Percentiles rank a stretch among this genome's conserved stretches.
These are phyloP conservation scores for Cladorrhinum sp. DNA, from an alignment of 2,329 filamentous ascomycete genomes.

Conservation along the genomic window DNA sequence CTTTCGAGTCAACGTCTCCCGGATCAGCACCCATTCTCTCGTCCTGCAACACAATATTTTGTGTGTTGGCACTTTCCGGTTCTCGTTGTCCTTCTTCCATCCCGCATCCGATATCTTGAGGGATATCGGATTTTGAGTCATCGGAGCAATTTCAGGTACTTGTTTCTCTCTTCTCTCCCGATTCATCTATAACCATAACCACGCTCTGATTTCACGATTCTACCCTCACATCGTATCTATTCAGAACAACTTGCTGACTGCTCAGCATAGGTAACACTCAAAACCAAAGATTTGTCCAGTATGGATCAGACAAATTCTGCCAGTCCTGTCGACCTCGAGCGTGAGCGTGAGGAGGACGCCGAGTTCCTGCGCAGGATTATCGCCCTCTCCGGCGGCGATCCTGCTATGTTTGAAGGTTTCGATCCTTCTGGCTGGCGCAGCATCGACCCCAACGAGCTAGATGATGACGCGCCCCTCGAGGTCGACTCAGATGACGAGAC, in stretches of 20 bases:
- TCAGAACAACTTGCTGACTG: neutral
- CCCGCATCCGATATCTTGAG: neutral
- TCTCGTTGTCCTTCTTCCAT: neutral
- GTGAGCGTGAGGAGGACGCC: conserved; percentile 7
- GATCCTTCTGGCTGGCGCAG: conserved; percentile 19
- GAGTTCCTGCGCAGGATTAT: conserved; percentile 16
- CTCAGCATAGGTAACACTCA: neutral
- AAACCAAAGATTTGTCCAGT: neutral
- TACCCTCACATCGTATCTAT: too few relatives aligned
- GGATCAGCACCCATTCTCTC: neutral
- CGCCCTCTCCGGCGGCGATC: conserved; percentile 12
- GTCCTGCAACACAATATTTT: neutral
- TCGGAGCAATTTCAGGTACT: neutral
- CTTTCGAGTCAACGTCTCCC: neutral
- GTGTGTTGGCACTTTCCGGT: neutral
- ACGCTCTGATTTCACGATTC: neutral
- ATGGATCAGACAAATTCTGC: neutral
- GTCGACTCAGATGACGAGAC: conserved; percentile 18
- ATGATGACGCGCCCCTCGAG: neutral
- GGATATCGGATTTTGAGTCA: neutral
- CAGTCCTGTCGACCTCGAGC: neutral
- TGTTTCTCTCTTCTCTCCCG: neutral
- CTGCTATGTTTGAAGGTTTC: conserved; percentile 17
- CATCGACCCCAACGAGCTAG: neutral
- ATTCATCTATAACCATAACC: too few relatives aligned